Base-by-base conservation (phyloP, 441 rosid species). In the California macrophylla region DNA sequence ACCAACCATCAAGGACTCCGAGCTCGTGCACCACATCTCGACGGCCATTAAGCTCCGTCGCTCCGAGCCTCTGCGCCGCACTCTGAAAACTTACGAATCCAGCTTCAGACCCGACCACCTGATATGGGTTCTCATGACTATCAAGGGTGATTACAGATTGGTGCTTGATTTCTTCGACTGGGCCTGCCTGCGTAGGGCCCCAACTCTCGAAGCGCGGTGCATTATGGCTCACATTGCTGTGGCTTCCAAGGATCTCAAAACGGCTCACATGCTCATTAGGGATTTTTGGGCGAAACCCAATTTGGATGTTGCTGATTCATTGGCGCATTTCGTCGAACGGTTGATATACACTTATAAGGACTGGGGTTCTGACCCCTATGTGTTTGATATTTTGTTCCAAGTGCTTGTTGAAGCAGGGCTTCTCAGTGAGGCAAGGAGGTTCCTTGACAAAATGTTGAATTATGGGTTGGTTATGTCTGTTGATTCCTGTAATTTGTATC, bases 101-200 rank as follows among this genome's bases (percentile, higher is more conserved):
- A 86, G 83, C 71, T 88, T 87, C 80, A 86, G 85, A 68, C 66
- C 91, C 34, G 89, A 93, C 74, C 90, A 91, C 66, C 73, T 93
- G 47, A 85, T 91, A 76, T 93, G 98, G 98, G 91, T 91, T 76
- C 82, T 93, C 66, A 82, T 87, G 92, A 85, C 82, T 77, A 89
- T 93, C 69, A 86, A 74, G 82, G 72, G 63, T 74, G 92, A 93
- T 70, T 93, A 86, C 76, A 69, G 68, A 58, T 76, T 87, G 78
- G 93, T 84, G 79, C 81, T 91, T 75, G 87, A 86, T 75, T 91
- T 89, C 82, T 89, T 87, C 74, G 82, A 85, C n/a, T 93, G 98
- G 96, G 91, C 90, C 64, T 74, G 88, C 69, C 76, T 80, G 6
- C 87, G 76, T 0, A 78, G 87, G 76, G 88, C 85, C 50, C 91